Base-by-base conservation (phyloP, 352 stramenopile genomes). In the Pythium rhizo-oryzae region DNA sequence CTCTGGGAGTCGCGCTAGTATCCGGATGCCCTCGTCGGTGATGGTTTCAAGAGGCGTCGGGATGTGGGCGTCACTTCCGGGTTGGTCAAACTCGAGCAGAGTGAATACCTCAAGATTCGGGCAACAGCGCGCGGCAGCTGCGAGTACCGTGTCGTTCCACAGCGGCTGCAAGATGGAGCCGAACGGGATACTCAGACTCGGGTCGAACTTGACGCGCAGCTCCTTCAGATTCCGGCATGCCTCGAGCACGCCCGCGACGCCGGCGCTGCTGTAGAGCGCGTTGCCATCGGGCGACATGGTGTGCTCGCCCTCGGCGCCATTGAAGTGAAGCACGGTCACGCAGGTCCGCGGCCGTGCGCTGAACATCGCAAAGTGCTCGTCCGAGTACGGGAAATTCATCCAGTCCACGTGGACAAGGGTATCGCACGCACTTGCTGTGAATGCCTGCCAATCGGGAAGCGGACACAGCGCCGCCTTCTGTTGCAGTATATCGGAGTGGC, bases 21-120 rank as follows among this genome's bases (percentile, higher is more conserved):
- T 53, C 43, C 25, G 50, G 37, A 71, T 24, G 8, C 57, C 65
- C 1, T 30, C 35, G n/a, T 71, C 65, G 5, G 57, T 67, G 57
- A 71, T 62, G 19, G 65, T 71, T 6, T 62, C 57, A 2, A 71
- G 57, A 21, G 58, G 65, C 12, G 57, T 70, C 7, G 64, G 64
- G 49, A 70, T 70, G 39, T 61, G 64, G 21, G 52, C 37, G n/a
- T 13, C 33, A 4, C 46, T 44, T 9, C 30, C 44, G 23, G 19
- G 41, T 8, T 46, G 43, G 33, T 70, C 56, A n/a, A 47, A 52
- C 46, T 65, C 57, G 30, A 53, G 49, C 41, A 70, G 25, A 15
- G 23, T 49, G 35, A 70, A 64, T 1, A 58, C 35, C 25, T 64
- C 21, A 28, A 70, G 47, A 5, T 25, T 18, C 11, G 35, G 21